Evolutionary conservation across 352 stramenopile species (phyloP), one percentile per base, ranked within the genome.

Genomic region (Pythium periplocum): DNA sequence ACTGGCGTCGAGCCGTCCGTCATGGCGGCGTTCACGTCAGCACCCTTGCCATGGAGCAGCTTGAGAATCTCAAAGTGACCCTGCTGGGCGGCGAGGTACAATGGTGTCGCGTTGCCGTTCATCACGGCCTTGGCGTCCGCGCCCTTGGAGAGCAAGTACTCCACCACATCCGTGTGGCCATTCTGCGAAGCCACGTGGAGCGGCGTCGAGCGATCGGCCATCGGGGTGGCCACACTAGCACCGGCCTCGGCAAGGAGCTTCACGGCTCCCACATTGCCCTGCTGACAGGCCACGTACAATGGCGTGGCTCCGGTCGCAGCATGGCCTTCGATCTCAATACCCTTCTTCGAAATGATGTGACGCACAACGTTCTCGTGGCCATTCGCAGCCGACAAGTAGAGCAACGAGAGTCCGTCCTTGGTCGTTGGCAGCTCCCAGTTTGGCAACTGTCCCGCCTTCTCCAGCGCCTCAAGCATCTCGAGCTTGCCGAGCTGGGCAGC

Each of bases 71-170:
- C 48, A n/a, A 53, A 2, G 51, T 69, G 62, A 38, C 85, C 85
- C 41, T 95, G 78, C 47, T 93, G 82, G 2, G 81, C 78, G 9
- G 84, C 84, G 33, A 95, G 77, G 61, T 89, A 93, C 41, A 95
- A 50, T 17, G 81, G 86, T 2, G 78, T 85, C 31, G 87, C 81
- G 1, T 70, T 75, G 9, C 81, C 75, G 2, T 56, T 53, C 5
- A 66, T 66, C 7, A 26, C 39, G 7, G 59, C 53, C 47, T 64
- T 81, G 0, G 75, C 70, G 58, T 78, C 66, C 4, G 81, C 84
- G 1, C 82, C 79, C 34, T 73, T 69, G 8, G 59, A 48, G 4
- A 92, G 59, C 12, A 94, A 59, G 33, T 85, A 45, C 33, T 79
- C 60, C 4, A 78, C 82, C 17, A 88, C 68, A 12, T 62, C 64